phyloP scores from a whole-genome alignment of 495 filamentous ascomycete genomes.

The Friedmanniomyces simplex region DNA sequence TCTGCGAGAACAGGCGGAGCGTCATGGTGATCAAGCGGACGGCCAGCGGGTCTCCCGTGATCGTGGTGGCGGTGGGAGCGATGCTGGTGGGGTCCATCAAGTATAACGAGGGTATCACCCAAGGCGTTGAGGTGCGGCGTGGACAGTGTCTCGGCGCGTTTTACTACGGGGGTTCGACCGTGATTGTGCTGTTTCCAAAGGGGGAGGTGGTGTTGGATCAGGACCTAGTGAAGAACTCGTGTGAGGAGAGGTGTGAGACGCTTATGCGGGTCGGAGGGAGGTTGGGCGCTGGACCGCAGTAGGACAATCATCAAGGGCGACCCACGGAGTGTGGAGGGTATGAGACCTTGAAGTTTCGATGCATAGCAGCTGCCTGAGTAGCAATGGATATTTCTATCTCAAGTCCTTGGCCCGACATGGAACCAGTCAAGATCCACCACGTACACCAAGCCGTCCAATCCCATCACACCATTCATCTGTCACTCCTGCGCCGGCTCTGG shows the following conservation, averaged over 20 bases:
- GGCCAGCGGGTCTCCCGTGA: slow-evolving; percentile 28
- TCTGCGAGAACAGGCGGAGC: slow-evolving; percentile 36
- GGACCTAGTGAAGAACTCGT: slow-evolving; percentile 23
- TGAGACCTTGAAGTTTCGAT: too few relatives aligned
- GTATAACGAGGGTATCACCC: slow-evolving; percentile 30
- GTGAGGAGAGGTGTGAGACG: slow-evolving; percentile 28
- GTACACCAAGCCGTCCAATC: too few relatives aligned
- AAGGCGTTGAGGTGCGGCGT: slow-evolving; percentile 13
- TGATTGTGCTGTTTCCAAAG: slow-evolving; percentile 18
- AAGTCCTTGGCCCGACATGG: too few relatives aligned
- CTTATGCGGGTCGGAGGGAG: slow-evolving; percentile 32
- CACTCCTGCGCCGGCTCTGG: neutral
- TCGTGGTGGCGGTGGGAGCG: slow-evolving; percentile 34
- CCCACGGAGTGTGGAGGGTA: too few relatives aligned
- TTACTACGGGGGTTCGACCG: slow-evolving; percentile 22
- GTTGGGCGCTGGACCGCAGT: slow-evolving; percentile 18
- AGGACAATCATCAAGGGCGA: too few relatives aligned
- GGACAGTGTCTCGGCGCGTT: slow-evolving; percentile 25
- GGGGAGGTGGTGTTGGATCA: slow-evolving; percentile 21
- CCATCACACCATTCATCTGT: neutral
- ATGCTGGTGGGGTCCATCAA: slow-evolving; percentile 38
- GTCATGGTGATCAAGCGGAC: slow-evolving; percentile 32
- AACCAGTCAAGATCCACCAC: too few relatives aligned
- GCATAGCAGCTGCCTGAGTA: neutral
- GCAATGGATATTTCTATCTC: too few relatives aligned